Evolutionary conservation across 768 basidiomycete genomes (phyloP).

Genomic region (Suillus spraguei): DNA sequence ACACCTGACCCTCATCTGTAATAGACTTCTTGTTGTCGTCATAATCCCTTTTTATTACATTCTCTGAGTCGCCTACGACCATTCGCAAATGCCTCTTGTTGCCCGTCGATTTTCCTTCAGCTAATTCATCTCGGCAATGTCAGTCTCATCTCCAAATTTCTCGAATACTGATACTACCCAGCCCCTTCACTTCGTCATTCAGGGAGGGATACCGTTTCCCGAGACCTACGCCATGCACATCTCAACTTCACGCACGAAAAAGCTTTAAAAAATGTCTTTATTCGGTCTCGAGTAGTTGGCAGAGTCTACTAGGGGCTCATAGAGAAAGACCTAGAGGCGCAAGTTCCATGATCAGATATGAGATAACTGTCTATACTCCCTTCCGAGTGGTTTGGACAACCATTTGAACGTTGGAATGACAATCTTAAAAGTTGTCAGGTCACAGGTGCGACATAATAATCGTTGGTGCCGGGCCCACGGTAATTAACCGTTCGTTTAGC

Average conservation of each 20-base stretch:
- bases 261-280: not conserved
- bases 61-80: conserved; percentile 5
- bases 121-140: conserved; percentile 77
- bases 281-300: not conserved
- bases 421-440: not conserved
- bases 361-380: not conserved
- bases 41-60: conserved; percentile 18
- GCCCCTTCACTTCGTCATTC: conserved; percentile 17
- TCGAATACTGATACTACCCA: conserved; percentile 52
- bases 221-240: not conserved
- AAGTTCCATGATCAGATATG: not conserved
- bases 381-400: not conserved
- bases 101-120: conserved; percentile 74
- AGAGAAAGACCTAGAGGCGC: not conserved
- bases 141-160: conserved; percentile 82
- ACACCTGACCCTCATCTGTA: conserved; percentile 11
- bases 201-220: not conserved
- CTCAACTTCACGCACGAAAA: not conserved
- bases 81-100: conserved; percentile 34
- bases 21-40: conserved; percentile 27
- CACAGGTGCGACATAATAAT: no score
- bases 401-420: not conserved
- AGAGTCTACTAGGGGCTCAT: not conserved
- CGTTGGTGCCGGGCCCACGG: no score
- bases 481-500: no score